These are phyloP conservation scores for Mortierella sp. DNA, from an alignment of 371 early-diverging fungal genomes.

Conservation along the genomic window DNA sequence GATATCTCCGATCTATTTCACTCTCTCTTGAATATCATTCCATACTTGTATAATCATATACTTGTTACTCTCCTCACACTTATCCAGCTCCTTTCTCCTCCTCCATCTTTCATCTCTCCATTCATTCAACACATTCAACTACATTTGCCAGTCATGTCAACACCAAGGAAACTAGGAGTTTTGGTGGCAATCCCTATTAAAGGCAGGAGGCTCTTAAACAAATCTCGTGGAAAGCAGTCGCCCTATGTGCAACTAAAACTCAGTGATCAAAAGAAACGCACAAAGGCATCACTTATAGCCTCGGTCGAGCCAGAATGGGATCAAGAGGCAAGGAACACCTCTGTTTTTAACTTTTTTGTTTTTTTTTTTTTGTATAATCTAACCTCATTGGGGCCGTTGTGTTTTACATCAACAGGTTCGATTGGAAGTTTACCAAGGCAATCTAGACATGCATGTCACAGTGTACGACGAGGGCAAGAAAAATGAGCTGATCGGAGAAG, in stretches of 20 bases:
- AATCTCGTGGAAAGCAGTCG: slow-evolving; percentile 45
- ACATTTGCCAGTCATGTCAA: not conserved
- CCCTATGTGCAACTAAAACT: slow-evolving; percentile 49
- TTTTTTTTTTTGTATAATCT: not conserved
- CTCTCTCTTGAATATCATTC: too few relatives aligned
- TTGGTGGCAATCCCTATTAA: slow-evolving; percentile 54
- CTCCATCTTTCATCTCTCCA: slow-evolving; percentile 1
- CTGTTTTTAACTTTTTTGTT: not conserved
- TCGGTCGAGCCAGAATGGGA: slow-evolving; percentile 56
- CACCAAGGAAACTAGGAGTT: slow-evolving; percentile 35
- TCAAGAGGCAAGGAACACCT: slow-evolving; percentile 32
- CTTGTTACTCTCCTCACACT: not conserved
- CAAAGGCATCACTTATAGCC: slow-evolving; percentile 42
- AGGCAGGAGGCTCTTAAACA: slow-evolving; percentile 47
- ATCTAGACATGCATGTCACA: slow-evolving; percentile 34
- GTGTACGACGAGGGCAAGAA: slow-evolving; percentile 51
- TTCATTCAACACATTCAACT: not conserved
- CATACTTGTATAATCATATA: too few relatives aligned
- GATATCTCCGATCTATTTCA: too few relatives aligned
- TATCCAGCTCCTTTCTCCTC: not conserved
- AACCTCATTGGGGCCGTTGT: not conserved
- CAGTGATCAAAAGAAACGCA: slow-evolving; percentile 42
- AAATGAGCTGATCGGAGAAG: slow-evolving; percentile 48
- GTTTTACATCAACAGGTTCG: slow-evolving; percentile 24
- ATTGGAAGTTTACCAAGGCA: slow-evolving; percentile 48